A percentile compares a stretch with the other conserved stretches of the same genome.
phyloP scores from a whole-genome alignment of 352 stramenopile species.

The Globisporangium ultimum region DNA sequence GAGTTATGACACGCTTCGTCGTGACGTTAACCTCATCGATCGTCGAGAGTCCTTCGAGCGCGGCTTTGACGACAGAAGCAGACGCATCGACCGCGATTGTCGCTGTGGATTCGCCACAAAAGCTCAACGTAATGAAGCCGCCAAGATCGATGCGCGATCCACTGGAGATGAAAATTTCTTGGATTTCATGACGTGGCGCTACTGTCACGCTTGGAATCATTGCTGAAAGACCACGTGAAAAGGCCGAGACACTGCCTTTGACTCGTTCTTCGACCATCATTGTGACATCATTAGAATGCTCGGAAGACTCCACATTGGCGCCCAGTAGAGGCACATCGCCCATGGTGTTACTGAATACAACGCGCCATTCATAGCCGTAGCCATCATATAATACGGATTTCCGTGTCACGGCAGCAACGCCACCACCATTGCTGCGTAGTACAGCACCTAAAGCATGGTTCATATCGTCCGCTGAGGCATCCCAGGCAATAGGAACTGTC shows the following conservation, averaged over 20 bases:
- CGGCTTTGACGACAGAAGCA: constrained; percentile 34
- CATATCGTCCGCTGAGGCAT: constrained; percentile 36
- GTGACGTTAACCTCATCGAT: constrained; percentile 50
- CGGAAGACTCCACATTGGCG: constrained; percentile 8
- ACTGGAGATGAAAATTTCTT: constrained; percentile 70
- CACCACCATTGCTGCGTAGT: constrained; percentile 9
- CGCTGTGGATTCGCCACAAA: constrained; percentile 60
- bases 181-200: constrained; percentile 37
- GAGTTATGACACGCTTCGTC: constrained; percentile 23
- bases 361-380: constrained; percentile 67
- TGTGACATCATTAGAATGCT: constrained; percentile 15
- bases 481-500: constrained; percentile 28
- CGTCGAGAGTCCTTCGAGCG: constrained; percentile 66
- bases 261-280: constrained; percentile 39
- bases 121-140: constrained; percentile 49
- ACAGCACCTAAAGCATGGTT: constrained; percentile 13
- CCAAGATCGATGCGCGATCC: constrained; percentile 56
- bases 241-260: constrained; percentile 32
- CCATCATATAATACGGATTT: constrained; percentile 42
- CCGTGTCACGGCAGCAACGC: constrained; percentile 27
- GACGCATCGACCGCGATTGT: constrained; percentile 40
- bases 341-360: constrained; percentile 55
- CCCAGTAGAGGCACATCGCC: constrained; percentile 46
- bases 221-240: constrained; percentile 7
- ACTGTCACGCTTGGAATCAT: constrained; percentile 25